These are phyloP conservation scores for Ascochyta fabae DNA, from an alignment of 2,329 filamentous ascomycete species.

Conservation along the genomic window DNA sequence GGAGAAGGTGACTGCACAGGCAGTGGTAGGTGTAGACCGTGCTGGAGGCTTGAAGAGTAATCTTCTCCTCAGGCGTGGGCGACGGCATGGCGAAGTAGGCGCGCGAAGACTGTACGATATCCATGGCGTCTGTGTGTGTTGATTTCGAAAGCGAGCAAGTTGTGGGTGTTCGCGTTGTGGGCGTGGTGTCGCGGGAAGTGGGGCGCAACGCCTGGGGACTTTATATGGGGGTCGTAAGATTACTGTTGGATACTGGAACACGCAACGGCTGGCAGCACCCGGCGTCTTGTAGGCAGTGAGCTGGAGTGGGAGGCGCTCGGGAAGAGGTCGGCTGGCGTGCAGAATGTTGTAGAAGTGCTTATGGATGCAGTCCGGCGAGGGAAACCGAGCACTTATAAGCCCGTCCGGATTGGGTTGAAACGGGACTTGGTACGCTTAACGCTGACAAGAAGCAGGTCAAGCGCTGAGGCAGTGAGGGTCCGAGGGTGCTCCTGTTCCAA, in stretches of 20 bases:
- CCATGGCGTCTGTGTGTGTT: slow-evolving; percentile 28
- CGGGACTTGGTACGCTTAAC: slow-evolving; percentile 15
- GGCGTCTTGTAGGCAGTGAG: slow-evolving; percentile 9
- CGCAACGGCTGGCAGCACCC: slow-evolving; percentile 4
- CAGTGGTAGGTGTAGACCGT: slow-evolving; percentile 65
- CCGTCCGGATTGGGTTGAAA: slow-evolving; percentile 20
- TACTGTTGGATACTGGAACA: slow-evolving; percentile 10
- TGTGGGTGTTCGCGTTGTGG: slow-evolving; percentile 18
- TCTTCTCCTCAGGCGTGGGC: slow-evolving; percentile 38
- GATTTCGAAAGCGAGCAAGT: slow-evolving; percentile 15
- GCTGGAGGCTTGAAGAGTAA: slow-evolving; percentile 43
- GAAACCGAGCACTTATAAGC: slow-evolving; percentile 15
- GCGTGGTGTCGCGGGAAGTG: slow-evolving; percentile 16
- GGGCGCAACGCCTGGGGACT: slow-evolving; percentile 15
- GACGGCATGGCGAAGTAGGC: slow-evolving; percentile 44
- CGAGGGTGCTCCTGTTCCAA: slow-evolving; percentile 17
- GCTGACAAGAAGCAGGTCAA: slow-evolving; percentile 17
- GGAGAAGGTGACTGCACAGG: slow-evolving; percentile 69
- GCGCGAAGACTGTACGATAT: slow-evolving; percentile 41
- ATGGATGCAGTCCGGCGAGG: slow-evolving; percentile 16
- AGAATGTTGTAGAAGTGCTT: slow-evolving; percentile 17
- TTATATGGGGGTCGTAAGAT: slow-evolving; percentile 20
- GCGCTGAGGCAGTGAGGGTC: slow-evolving; percentile 14
- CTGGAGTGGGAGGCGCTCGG: slow-evolving; percentile 12
- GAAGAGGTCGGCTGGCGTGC: slow-evolving; percentile 18